These are phyloP conservation scores for Phytopythium litorale DNA, from an alignment of 352 stramenopile genomes.

Conservation along the genomic window DNA sequence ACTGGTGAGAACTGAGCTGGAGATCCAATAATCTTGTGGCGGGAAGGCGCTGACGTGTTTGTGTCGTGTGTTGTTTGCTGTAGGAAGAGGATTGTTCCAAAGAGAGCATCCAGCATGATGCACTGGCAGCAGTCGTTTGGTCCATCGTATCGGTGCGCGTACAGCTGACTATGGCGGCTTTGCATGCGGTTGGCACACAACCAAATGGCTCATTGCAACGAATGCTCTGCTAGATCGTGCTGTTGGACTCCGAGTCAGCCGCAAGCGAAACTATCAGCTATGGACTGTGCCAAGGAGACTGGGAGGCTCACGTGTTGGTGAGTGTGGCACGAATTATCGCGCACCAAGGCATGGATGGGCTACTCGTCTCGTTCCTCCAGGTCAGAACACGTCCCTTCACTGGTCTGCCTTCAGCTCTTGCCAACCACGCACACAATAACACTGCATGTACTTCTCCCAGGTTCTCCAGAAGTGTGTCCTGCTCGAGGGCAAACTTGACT, in stretches of 20 bases:
- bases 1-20: not conserved
- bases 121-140: not conserved
- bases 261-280: not conserved
- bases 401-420: not conserved
- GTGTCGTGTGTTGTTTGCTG: not conserved
- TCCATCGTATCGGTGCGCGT: not conserved
- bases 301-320: not conserved
- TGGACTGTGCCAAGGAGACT: not conserved
- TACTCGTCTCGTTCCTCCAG: not conserved
- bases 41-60: not conserved
- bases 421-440: not conserved
- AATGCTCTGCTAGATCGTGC: not conserved
- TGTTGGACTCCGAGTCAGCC: not conserved
- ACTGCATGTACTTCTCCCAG: not conserved
- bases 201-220: not conserved
- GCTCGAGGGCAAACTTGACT: no score
- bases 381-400: not conserved
- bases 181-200: not conserved
- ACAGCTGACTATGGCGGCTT: not conserved
- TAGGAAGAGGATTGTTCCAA: not conserved
- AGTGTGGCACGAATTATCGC: not conserved
- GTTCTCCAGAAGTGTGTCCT: not conserved
- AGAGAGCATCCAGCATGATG: not conserved
- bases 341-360: not conserved
- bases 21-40: not conserved